phyloP scores from a whole-genome alignment of 148 eudicot genomes.

The Amaranthus cruentus region DNA sequence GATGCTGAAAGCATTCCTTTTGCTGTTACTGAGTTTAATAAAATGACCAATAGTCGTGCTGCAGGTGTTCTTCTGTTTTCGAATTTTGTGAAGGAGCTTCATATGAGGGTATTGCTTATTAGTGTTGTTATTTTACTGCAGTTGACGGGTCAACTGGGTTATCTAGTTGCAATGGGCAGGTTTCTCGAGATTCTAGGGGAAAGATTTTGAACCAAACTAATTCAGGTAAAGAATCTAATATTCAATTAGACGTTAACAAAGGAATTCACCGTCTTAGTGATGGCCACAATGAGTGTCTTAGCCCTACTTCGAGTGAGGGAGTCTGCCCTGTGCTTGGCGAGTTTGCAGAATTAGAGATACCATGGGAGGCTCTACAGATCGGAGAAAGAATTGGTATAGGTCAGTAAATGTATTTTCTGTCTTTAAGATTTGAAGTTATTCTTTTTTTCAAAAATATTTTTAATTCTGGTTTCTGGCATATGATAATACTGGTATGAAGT shows the following conservation, averaged over 20 bases:
- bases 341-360: constrained; percentile 90
- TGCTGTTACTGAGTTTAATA: constrained; percentile 27
- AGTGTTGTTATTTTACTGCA: constrained; percentile 21
- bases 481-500: too few relatives aligned
- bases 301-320: constrained; percentile 36
- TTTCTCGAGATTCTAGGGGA: constrained; percentile 26
- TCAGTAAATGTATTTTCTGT: constrained; percentile 25
- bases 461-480: not conserved
- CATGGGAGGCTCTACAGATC: constrained; percentile 89
- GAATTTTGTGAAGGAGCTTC: constrained; percentile 14
- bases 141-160: constrained; percentile 25
- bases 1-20: constrained; percentile 23
- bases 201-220: constrained; percentile 27
- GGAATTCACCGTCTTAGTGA: constrained; percentile 21
- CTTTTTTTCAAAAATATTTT: not conserved
- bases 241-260: constrained; percentile 26
- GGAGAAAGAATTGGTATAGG: constrained; percentile 97
- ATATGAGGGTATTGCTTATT: constrained; percentile 18
- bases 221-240: constrained; percentile 22
- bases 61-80: constrained; percentile 22
- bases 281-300: constrained; percentile 33
- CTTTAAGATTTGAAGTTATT: not conserved
- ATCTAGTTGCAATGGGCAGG: constrained; percentile 21
- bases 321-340: constrained; percentile 60
- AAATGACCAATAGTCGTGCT: constrained; percentile 19